These are phyloP conservation scores for Dissoconium aciculare DNA, from an alignment of 2,329 filamentous ascomycete species.

Conservation along the genomic window DNA sequence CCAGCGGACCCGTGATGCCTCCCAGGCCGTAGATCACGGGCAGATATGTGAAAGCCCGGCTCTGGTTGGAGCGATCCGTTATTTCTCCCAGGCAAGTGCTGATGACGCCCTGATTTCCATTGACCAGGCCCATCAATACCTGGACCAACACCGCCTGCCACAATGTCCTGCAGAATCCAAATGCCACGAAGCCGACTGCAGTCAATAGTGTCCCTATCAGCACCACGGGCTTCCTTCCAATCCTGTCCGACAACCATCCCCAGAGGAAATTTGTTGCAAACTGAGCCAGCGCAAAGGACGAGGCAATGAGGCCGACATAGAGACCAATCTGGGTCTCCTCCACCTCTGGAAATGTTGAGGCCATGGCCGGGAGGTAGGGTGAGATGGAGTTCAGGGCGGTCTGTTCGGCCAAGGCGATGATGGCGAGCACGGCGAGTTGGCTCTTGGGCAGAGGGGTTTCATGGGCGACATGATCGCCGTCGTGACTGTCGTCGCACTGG, in stretches of 20 bases:
- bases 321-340: constrained; percentile 56
- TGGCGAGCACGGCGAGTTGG: constrained; percentile 70
- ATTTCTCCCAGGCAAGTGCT: constrained; percentile 90
- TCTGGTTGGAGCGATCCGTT: constrained; percentile 90
- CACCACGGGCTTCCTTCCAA: constrained; percentile 72
- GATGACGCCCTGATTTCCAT: constrained; percentile 88
- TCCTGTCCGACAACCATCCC: constrained; percentile 67
- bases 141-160: constrained; percentile 80
- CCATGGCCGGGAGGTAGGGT: constrained; percentile 90
- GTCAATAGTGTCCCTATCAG: constrained; percentile 71
- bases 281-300: constrained; percentile 81
- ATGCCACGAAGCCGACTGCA: constrained; percentile 64
- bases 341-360: constrained; percentile 68
- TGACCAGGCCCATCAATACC: constrained; percentile 77
- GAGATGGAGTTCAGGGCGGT: constrained; percentile 93
- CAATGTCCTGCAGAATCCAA: constrained; percentile 71
- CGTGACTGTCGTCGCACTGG: constrained; percentile 8
- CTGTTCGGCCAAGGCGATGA: constrained; percentile 86
- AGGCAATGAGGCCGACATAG: constrained; percentile 82
- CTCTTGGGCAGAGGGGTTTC: constrained; percentile 64
- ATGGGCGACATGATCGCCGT: constrained; percentile 21
- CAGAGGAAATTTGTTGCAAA: constrained; percentile 84
- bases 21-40: constrained; percentile 93
- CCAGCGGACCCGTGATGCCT: constrained; percentile 76
- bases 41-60: constrained; percentile 80